A percentile compares a stretch with the other conserved stretches of the same genome.
These are phyloP conservation scores for Venturia carpophila DNA, from an alignment of 2,329 filamentous ascomycete genomes.

Conservation along the genomic window DNA sequence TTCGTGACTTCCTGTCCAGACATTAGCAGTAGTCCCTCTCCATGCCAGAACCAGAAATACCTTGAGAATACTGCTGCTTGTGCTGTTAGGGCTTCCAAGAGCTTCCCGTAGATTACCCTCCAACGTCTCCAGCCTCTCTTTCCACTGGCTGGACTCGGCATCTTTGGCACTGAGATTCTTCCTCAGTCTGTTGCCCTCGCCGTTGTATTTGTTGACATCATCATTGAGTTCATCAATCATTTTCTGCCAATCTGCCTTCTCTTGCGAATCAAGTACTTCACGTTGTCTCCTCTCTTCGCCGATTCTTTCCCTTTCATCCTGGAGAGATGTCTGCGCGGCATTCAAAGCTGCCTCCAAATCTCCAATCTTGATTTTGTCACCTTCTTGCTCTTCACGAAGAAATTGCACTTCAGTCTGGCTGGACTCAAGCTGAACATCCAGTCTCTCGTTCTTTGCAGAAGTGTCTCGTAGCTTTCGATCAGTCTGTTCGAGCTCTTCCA, in stretches of 20 bases:
- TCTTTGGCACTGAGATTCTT: conserved; percentile 78
- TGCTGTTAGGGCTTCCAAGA: conserved; percentile 80
- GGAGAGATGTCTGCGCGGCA: conserved; percentile 67
- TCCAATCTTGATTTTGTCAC: conserved; percentile 95
- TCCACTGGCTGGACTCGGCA: conserved; percentile 84
- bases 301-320: conserved; percentile 75
- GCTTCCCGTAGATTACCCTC: conserved; percentile 83
- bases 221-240: conserved; percentile 87
- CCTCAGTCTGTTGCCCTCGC: conserved; percentile 73
- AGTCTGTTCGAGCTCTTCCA: conserved; percentile 76
- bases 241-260: conserved; percentile 92
- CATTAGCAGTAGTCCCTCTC: conserved; percentile 18
- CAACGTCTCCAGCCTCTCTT: conserved; percentile 80
- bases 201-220: conserved; percentile 72
- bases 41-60: conserved; percentile 35
- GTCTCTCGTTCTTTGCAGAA: conserved; percentile 77
- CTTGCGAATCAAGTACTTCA: conserved; percentile 75
- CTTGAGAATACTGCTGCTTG: conserved; percentile 74
- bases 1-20: conserved; percentile 64
- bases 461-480: conserved; percentile 78
- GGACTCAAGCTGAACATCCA: conserved; percentile 87
- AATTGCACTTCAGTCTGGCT: conserved; percentile 91
- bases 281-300: conserved; percentile 75
- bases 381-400: conserved; percentile 90
- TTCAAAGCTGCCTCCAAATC: conserved; percentile 80